phyloP scores from a whole-genome alignment of 2,329 filamentous ascomycete species.

The Fusarium torreyae region DNA sequence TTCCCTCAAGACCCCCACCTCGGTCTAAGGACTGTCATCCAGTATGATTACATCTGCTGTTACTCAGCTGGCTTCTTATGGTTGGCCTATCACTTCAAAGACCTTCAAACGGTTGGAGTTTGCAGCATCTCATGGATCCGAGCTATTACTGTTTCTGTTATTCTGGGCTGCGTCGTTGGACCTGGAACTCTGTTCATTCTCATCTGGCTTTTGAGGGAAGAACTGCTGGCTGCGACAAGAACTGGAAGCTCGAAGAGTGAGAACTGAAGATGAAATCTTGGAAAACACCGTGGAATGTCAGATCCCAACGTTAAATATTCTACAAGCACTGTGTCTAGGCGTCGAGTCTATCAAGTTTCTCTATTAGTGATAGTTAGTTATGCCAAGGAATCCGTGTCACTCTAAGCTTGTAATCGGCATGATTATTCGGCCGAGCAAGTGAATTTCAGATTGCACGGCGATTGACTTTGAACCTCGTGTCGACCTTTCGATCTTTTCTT shows the following conservation, averaged over 20 bases:
- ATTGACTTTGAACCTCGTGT: background rate
- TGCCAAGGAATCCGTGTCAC: background rate
- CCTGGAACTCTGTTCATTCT: conserved; percentile 38
- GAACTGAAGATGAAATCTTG: background rate
- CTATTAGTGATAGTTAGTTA: no score
- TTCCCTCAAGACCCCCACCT: conserved; percentile 28
- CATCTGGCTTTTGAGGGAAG: conserved; percentile 41
- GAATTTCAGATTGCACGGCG: no score
- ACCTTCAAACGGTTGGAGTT: conserved; percentile 41
- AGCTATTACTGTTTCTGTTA: background rate
- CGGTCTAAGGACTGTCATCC: conserved; percentile 44
- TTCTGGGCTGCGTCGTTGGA: conserved; percentile 17
- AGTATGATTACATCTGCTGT: conserved; percentile 50
- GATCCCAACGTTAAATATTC: background rate
- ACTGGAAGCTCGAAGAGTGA: background rate
- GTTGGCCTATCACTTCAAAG: conserved; percentile 44
- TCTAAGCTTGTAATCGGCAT: background rate
- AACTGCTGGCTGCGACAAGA: conserved; percentile 18
- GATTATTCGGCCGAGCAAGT: background rate
- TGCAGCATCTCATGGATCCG: conserved; percentile 26
- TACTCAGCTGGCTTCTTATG: conserved; percentile 42
- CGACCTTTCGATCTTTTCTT: background rate
- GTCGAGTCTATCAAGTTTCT: no score
- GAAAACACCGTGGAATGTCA: background rate
- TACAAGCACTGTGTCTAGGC: no score